Base-by-base conservation (phyloP, 345 rosid species). In the Populus nigra region DNA sequence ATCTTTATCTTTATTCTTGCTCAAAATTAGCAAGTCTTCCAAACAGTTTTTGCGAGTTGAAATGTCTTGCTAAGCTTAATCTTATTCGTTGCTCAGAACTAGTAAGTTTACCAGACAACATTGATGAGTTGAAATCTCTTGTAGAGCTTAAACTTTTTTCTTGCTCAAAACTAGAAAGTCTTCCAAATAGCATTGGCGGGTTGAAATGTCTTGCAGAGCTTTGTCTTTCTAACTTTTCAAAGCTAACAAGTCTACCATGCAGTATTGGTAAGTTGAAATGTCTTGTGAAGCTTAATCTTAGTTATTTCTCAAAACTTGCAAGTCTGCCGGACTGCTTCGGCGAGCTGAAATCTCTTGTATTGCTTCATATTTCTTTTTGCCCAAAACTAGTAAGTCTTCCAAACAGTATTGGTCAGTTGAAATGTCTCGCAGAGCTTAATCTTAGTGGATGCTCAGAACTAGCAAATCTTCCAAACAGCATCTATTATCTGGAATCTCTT, bases 351-450 rank as follows among this genome's bases (percentile, higher is more conserved):
- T 71, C 33, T 31, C 33, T 31, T 31, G 31, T 29, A 29, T 29
- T 29, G 31, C 31, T 29, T 29, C 31, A 29, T 29, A 29, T 29
- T 29, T 29, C 31, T 29, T 29, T 29, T 29, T 29, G 31, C 31
- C 31, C 33, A 31, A 31, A 7, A 38, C 41, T 38, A 38, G 9
- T 8, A 38, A 7, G 8, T 38, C 2, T 38, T 0, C 41, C 41
- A 1, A 8, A 38, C 0, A 38, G 2, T 8, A 38, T 38, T 7
- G 8, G 8, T 5, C 0, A 7, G 0, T 7, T 38, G 41, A 1
- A 38, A 38, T 25, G 25, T 38, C 1, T 36, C 39, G 3, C 38
- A 36, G 1, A 27, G 8, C 41, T 38, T 36, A 36, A 5, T 0
- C 7, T 0, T 36, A 0, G 8, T 5, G 7, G 7, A 0, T 38